Conservation (phyloP, 2,329 filamentous ascomycete genomes). For the Microthyrium microscopicum region DNA sequence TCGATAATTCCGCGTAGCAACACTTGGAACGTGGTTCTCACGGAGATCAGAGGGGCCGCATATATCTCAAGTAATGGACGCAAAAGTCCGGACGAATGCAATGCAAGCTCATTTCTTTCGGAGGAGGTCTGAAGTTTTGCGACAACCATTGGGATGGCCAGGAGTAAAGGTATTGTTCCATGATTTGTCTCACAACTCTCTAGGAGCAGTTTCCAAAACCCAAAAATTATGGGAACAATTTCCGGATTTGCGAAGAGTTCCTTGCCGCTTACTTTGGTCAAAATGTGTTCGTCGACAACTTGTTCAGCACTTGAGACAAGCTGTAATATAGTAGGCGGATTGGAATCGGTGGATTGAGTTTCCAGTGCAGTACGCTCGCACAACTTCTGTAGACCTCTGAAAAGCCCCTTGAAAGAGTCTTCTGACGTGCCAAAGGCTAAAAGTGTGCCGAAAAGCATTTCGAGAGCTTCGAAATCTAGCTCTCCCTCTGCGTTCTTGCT, state of each 20-base stretch:
- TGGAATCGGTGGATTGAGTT: too few relatives aligned
- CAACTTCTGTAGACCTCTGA: conserved; percentile 18
- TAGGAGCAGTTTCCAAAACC: conserved; percentile 22
- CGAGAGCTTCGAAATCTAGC: conserved; percentile 26
- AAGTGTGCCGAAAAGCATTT: conserved; percentile 71
- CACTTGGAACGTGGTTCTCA: not conserved
- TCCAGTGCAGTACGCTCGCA: too few relatives aligned
- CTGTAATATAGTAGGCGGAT: too few relatives aligned
- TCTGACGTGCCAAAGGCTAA: conserved; percentile 69
- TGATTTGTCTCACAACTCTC: conserved; percentile 14
- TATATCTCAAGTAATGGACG: too few relatives aligned
- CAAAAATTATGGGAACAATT: conserved; percentile 22
- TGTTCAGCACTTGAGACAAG: not conserved
- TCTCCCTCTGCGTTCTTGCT: conserved; percentile 17
- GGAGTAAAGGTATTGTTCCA: too few relatives aligned
- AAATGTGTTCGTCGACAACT: conserved; percentile 15
- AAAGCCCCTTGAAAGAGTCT: conserved; percentile 54
- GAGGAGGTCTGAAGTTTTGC: too few relatives aligned
- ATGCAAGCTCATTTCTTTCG: conserved; percentile 20
- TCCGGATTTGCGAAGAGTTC: conserved; percentile 24
- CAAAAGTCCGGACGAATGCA: conserved; percentile 21
- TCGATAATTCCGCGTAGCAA: conserved; percentile 49
- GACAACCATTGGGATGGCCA: too few relatives aligned
- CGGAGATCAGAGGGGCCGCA: conserved; percentile 19
- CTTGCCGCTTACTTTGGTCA: conserved; percentile 21